Conservation (phyloP, 176 grass and related monocot genomes). For the Poa pratensis region DNA sequence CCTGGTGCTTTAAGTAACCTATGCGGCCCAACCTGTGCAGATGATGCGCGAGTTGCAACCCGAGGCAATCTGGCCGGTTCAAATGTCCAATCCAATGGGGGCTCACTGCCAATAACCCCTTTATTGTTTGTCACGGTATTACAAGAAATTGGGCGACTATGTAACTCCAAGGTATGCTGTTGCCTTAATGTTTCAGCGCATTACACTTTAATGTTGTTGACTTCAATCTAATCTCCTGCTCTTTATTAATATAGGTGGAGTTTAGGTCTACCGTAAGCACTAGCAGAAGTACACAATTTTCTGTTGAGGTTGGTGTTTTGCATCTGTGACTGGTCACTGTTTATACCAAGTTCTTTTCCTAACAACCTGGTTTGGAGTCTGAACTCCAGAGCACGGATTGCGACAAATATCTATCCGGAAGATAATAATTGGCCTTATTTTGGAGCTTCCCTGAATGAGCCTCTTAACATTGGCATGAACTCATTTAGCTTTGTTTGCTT, state of each 20-base stretch:
- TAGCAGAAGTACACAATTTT: conserved; percentile 70
- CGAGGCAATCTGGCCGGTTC: conserved; percentile 51
- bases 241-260: conserved; percentile 66
- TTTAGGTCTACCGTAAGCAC: conserved; percentile 69
- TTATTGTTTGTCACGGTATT: conserved; percentile 71
- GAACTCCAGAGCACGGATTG: background rate
- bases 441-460: background rate
- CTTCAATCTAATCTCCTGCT: conserved; percentile 1
- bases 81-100: conserved; percentile 55
- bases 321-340: conserved; percentile 2
- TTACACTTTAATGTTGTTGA: background rate
- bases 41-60: conserved; percentile 54
- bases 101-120: conserved; percentile 46
- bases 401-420: conserved; percentile 27
- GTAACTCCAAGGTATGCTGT: conserved; percentile 66
- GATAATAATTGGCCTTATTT: conserved; percentile 18
- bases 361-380: conserved; percentile 15
- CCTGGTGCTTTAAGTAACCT: conserved; percentile 31
- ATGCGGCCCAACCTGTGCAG: conserved; percentile 46
- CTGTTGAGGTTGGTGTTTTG: conserved; percentile 72
- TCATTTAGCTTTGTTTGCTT: conserved; percentile 23
- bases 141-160: conserved; percentile 81
- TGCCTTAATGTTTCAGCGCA: conserved; percentile 28
- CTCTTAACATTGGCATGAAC: conserved; percentile 24
- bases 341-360: conserved; percentile 5